Conservation (phyloP, 106 monocot genomes). For the Agapanthus africanus region DNA sequence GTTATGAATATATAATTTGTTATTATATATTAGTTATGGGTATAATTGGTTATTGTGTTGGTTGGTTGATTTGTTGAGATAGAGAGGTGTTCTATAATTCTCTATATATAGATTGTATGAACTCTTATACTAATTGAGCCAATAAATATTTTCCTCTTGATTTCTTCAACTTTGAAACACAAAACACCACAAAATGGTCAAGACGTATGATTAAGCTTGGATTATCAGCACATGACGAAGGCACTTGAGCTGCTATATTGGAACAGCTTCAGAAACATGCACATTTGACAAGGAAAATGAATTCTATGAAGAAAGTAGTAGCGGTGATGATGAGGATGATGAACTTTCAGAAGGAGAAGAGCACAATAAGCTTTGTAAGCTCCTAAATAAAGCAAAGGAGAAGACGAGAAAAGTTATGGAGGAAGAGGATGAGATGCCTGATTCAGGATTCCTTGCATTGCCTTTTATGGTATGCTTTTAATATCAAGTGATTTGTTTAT, state of each 20-base stretch:
- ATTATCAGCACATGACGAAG: constrained; percentile 79
- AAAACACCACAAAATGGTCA: constrained; percentile 96
- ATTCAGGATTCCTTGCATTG: constrained; percentile 64
- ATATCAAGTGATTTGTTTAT: background rate
- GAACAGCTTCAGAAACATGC: constrained; percentile 85
- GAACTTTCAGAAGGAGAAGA: constrained; percentile 23
- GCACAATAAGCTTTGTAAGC: constrained; percentile 30
- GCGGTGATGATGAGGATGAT: constrained; percentile 56
- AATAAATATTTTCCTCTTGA: too few relatives aligned
- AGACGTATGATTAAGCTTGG: constrained; percentile 73
- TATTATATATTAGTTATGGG: too few relatives aligned
- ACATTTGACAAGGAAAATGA: constrained; percentile 81
- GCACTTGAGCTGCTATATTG: constrained; percentile 74
- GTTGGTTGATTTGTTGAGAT: too few relatives aligned
- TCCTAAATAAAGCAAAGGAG: constrained; percentile 68
- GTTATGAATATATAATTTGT: too few relatives aligned
- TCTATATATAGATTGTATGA: too few relatives aligned
- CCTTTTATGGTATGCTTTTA: constrained; percentile 87
- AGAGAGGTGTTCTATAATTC: too few relatives aligned
- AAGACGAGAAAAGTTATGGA: constrained; percentile 53
- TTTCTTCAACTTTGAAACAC: too few relatives aligned
- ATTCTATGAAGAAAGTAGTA: constrained; percentile 62
- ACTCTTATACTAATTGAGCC: too few relatives aligned
- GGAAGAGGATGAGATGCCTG: constrained; percentile 58
- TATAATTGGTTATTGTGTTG: too few relatives aligned